phyloP scores from a whole-genome alignment of 495 filamentous ascomycete species.

The Penicillium lagena region DNA sequence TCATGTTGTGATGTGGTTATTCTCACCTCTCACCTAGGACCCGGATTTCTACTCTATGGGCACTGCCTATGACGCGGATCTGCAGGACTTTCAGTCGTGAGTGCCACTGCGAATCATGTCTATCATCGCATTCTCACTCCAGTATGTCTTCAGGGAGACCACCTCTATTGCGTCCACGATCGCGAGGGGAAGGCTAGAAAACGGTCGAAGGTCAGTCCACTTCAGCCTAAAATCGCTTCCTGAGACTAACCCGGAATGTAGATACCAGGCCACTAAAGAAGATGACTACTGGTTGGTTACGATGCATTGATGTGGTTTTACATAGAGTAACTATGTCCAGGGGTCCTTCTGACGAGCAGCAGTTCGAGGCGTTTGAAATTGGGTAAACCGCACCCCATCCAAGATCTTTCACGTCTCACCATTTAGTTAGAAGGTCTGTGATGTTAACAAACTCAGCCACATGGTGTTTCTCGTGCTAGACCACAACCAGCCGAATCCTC shows the following conservation, averaged over 20 bases:
- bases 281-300: constrained; percentile 14
- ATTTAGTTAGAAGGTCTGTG: not conserved
- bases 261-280: constrained; percentile 15
- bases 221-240: not conserved
- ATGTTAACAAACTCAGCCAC: constrained; percentile 3
- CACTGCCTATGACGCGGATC: not conserved
- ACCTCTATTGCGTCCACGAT: constrained; percentile 10
- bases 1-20: not conserved
- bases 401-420: not conserved
- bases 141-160: constrained; percentile 2
- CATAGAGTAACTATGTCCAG: constrained; percentile 1
- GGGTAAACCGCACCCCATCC: constrained; percentile 5
- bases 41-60: constrained; percentile 6
- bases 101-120: not conserved
- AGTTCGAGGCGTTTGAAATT: constrained; percentile 11
- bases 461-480: constrained; percentile 13
- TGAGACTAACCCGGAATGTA: not conserved
- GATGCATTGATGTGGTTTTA: not conserved
- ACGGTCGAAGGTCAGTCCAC: constrained; percentile 10
- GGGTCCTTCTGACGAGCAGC: constrained; percentile 9
- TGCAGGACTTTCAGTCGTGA: constrained; percentile 9
- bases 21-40: constrained; percentile 1
- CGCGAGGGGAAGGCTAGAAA: constrained; percentile 10
- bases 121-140: not conserved
- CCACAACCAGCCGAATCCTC: constrained; percentile 7